These are phyloP conservation scores for Macrolepiota albuminosa DNA, from an alignment of 768 basidiomycete genomes.

Conservation along the genomic window DNA sequence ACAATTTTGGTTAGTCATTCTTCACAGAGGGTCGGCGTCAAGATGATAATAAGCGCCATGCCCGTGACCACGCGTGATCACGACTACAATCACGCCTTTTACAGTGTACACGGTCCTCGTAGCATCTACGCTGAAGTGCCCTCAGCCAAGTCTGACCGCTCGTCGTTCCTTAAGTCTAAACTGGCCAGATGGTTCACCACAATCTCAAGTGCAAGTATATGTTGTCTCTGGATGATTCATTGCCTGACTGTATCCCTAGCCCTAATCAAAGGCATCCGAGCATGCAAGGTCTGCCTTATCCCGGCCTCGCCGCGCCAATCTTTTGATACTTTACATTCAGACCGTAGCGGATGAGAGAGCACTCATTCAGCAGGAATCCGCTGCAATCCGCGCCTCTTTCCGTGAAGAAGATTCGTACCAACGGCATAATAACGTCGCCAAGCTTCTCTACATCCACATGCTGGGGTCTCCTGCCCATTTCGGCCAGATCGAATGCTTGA, in stretches of 20 bases:
- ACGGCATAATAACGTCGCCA: constrained; percentile 96
- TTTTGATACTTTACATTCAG: constrained; percentile 35
- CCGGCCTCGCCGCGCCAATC: constrained; percentile 7
- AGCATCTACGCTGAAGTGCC: neutral
- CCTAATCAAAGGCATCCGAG: constrained; percentile 95
- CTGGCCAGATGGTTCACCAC: constrained; percentile 62
- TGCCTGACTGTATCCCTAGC: constrained; percentile 45
- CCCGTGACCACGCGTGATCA: constrained; percentile 8
- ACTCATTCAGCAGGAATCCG: constrained; percentile 95
- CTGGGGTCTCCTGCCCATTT: constrained; percentile 98
- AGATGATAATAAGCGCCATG: constrained; percentile 2
- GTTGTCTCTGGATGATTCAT: neutral
- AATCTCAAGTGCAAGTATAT: constrained; percentile 72
- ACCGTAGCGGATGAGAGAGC: constrained; percentile 98
- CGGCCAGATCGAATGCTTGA: constrained; percentile 96
- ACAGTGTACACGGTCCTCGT: neutral
- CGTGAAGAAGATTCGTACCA: constrained; percentile 95
- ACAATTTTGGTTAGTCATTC: no score
- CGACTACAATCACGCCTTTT: neutral
- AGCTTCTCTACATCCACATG: constrained; percentile 98
- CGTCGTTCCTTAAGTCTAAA: neutral
- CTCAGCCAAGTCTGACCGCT: neutral
- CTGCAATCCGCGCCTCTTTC: constrained; percentile 94
- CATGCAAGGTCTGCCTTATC: constrained; percentile 74
- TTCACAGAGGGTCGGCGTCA: no score